Base-by-base conservation (phyloP, 139 green algal genomes). In the Ettlia oleoabundans region DNA sequence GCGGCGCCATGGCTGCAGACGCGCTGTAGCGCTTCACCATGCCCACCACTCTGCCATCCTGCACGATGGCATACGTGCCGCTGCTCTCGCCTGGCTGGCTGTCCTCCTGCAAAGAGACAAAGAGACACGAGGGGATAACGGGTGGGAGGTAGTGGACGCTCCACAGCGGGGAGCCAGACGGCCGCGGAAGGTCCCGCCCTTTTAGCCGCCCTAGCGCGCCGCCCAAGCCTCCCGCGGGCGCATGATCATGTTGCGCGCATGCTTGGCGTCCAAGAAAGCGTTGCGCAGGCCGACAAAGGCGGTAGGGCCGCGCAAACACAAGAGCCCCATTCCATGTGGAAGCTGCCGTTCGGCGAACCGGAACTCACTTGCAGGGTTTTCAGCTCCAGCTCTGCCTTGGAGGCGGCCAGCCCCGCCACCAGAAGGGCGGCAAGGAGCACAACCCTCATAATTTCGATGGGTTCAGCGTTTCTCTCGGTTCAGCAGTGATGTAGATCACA, bases 11-110 rank as follows among this genome's bases (percentile, higher is more conserved):
- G n/a, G n/a, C n/a, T n/a, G 58, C 58, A 10, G 63, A 38, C 7
- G 30, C 30, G n/a, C 41, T 47, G 51, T 67, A 66, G 33, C 41
- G 74, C 55, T 71, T 26, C 75, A 81, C 53, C 58, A 81, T 8
- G 75, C 75, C 58, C 28, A 71, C 58, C 75, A 81, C 55, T 2
- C 58, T 37, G 24, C 75, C 73, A 52, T 67, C 53, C 24, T 80
- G 52, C 37, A 80, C 52, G 53, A 80, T 55, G 53, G 58, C 73
- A 28, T 69, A 69, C 35, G 73, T 80, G 35, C 43, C 33, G 70
- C 43, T 64, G 70, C 37, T 52, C 24, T 33, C 26, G 33, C 24
- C 37, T 26, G 73, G 73, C 43, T 28, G 65, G 35, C 33, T 67
- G 35, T 52, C 53, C 73, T 68, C 73, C 73, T 80, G 73, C 53